Evolutionary conservation across 352 stramenopile species (phyloP), one percentile per base, ranked within the genome.

Genomic region (Phytophthora pinifolia): DNA sequence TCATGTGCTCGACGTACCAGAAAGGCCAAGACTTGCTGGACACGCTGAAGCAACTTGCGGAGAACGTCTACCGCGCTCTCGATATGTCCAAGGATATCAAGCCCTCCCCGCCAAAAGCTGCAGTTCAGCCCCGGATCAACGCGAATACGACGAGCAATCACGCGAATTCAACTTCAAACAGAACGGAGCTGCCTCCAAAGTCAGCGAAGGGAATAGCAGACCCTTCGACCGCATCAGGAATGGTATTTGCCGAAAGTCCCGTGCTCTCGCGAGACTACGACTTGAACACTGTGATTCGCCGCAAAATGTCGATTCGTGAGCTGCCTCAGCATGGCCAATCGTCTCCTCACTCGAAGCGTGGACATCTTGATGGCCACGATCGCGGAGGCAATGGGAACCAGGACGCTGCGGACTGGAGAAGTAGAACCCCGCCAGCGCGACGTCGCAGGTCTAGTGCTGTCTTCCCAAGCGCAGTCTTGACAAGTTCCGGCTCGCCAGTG

Each of bases 1-100:
- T 89, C 36, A 94, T 94, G 83, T 88, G 81, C 35, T 83, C 79
- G 9, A 92, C 79, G 39, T 94, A 94, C 49, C 73, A 90, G 52
- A 91, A 91, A 47, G 78, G 65, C 0, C 70, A 61, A 42, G 81
- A 94, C 18, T 56, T 94, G 10, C 56, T 81, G 14, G 70, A 83
- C 13, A 94, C 82, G 12, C 65, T 94, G 4, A 85, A 81, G 35
- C 81, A 94, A 38, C 72, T 94, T 6, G 83, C 88, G 9, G 81
- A 89, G 30, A 94, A 94, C 47, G 80, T 94, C 9, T 76, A 79
- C 49, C 83, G 81, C 13, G 83, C 83, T 3, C 67, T 94, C 2
- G 81, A 90, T 34, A 65, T 94, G 65, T 94, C 83, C 2, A 92
- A 86, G 53, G 79, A 90, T 35, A 72, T 77, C 1, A 74, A 79